Base-by-base conservation (phyloP, 2,329 filamentous ascomycete genomes). In the Endoconidiophora polonica region DNA sequence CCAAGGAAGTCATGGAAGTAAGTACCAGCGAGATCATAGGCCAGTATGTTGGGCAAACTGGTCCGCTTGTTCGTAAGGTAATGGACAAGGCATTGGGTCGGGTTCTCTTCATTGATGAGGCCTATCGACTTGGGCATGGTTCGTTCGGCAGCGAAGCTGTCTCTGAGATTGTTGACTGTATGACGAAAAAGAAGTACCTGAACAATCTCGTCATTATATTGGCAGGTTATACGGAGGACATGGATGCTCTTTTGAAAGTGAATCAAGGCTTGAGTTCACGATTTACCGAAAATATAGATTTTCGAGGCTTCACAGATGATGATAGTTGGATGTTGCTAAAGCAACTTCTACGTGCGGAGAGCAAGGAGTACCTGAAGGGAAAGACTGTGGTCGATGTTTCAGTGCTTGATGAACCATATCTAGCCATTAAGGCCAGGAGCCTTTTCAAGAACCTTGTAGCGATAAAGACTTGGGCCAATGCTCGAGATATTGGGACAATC, bases 91-190 rank as follows among this genome's bases (percentile, higher is more conserved):
- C 74, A 0, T 66, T 85, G 0, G 81, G 83, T 0, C 74, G 72
- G 20, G 76, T 86, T 0, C 66, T 87, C 0, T 79, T 86, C 54
- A 72, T 87, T 5, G 82, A 86, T 50, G 81, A 86, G 58, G 81
- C 81, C 0, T 86, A 86, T 55, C 70, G 80, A 0, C 69, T 86
- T 1, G 55, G 56, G 0, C 70, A 74, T 1, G 75, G 74, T 33
- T 57, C 58, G 0, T 86, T 76, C 55, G 77, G 74, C 0, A 70
- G 72, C 42, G 72, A 76, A 52, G 72, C 73, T 0, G 61, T 74
- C 2, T 71, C 74, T 41, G 73, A 76, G 57, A 57, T 76, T 0
- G 69, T 76, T 0, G 69, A 74, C 53, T 67, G 62, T 0, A 58
- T 70, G 0, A 74, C 70, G 2, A 75, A 83, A 53, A 68, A 71